Base-by-base conservation (phyloP, 345 rosid genomes). In the Eucalyptus erythrocorys region DNA sequence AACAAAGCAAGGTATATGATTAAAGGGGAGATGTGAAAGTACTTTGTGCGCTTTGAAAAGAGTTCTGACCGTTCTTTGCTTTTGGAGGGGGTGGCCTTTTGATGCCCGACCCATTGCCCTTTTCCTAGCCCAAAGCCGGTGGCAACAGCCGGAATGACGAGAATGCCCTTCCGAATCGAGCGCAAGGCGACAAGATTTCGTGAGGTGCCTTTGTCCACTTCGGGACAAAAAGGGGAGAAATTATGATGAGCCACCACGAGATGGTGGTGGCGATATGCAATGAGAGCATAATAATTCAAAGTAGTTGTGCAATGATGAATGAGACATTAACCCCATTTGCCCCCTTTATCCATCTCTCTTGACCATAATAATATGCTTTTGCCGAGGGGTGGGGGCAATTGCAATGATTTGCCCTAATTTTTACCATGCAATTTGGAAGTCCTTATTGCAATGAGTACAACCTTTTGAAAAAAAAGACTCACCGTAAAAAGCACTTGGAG, bases 1-100 rank as follows among this genome's bases (percentile, higher is more conserved):
- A 50, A 51, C 43, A 80, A 86, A 68, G 55, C 45, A 81, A 82
- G 53, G 40, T 21, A 37, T 82, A 86, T 89, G 90, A 85, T 89
- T 85, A 88, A 89, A 89, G 87, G 64, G 66, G 42, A 87, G 90
- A 89, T 86, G 90, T 66, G 90, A 89, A 86, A 85, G 87, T 66
- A 86, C 87, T 86, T 47, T 85, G 79, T 57, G 40, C 76, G 49
- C 85, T 86, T 50, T 26, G 6, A 76, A 40, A 76, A 76, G 82
- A 86, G 76, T 88, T 85, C 90, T 64, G 87, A 88, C 68, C 87
- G 49, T 32, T 76, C 86, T 89, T 53, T 50, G 86, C 86, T 76
- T 76, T 86, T 43, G 51, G 47, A 48, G 66, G 71, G 37, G 84
- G 84, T 40, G 84, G 84, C 84, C 84, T 76, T 76, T 76, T 40